These are phyloP conservation scores for Closterium sp. DNA, from an alignment of 139 green algal species.

Conservation along the genomic window DNA sequence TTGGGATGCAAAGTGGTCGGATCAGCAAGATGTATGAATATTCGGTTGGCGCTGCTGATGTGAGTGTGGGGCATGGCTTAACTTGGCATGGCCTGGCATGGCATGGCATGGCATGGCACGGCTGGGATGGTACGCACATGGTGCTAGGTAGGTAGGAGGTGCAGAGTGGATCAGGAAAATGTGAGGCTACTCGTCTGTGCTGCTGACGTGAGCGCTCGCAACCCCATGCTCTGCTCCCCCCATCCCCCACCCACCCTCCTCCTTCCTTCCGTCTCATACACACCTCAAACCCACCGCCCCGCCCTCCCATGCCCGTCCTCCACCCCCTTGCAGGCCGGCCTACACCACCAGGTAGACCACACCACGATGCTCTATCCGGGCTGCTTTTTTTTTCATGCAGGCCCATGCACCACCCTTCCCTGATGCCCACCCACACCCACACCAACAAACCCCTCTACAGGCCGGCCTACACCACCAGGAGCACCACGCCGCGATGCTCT, in stretches of 20 bases:
- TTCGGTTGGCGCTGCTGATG: conserved; percentile 45
- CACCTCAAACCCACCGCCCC: too few relatives aligned
- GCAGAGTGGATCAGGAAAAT: conserved; percentile 60
- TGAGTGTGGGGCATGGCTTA: too few relatives aligned
- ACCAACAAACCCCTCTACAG: too few relatives aligned
- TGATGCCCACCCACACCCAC: too few relatives aligned
- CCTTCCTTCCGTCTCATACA: too few relatives aligned
- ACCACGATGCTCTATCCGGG: conserved; percentile 37
- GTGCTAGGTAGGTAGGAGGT: neutral
- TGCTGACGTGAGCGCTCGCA: conserved; percentile 35
- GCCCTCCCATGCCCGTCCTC: too few relatives aligned
- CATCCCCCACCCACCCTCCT: too few relatives aligned
- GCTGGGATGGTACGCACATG: neutral
- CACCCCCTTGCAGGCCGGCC: neutral
- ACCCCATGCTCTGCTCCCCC: too few relatives aligned
- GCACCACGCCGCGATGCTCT: conserved; percentile 38
- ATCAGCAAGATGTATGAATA: conserved; percentile 66
- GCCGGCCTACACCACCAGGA: too few relatives aligned
- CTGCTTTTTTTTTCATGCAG: neutral
- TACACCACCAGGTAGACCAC: conserved; percentile 26
- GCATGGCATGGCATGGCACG: neutral
- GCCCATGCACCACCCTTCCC: too few relatives aligned
- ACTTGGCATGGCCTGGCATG: too few relatives aligned
- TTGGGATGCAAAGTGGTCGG: too few relatives aligned
- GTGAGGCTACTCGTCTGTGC: conserved; percentile 62